A percentile compares a stretch with the other conserved stretches of the same genome.
Conservation (phyloP, 805 yeast species). For the Hanseniaspora jakobsenii region DNA sequence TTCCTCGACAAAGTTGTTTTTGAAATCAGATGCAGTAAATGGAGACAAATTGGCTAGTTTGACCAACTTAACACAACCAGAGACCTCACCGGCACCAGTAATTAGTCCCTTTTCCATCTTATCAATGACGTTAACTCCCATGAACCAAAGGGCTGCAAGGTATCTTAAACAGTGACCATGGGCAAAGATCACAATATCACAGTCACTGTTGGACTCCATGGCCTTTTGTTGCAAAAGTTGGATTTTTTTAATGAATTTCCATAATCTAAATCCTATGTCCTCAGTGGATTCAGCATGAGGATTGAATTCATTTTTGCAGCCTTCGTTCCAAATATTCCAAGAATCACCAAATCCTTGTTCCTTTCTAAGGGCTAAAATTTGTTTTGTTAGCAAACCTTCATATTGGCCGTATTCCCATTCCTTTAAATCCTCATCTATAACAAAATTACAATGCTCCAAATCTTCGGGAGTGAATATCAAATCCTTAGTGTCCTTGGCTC, state of each 20-base stretch:
- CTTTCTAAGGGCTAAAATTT: conserved; percentile 51
- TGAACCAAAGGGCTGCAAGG: conserved; percentile 80
- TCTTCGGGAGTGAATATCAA: conserved; percentile 38
- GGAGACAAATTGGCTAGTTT: not conserved
- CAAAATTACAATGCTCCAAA: conserved; percentile 33
- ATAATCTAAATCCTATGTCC: conserved; percentile 61
- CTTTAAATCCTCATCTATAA: conserved; percentile 56
- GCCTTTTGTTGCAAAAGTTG: conserved; percentile 47
- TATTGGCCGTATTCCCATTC: conserved; percentile 98
- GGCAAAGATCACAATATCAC: conserved; percentile 74
- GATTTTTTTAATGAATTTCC: conserved; percentile 53
- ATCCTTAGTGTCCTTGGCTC: conserved; percentile 68
- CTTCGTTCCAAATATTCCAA: conserved; percentile 86
- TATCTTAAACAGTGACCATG: conserved; percentile 91
- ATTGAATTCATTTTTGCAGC: conserved; percentile 53
- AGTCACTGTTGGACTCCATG: conserved; percentile 37
- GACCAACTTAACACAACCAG: conserved; percentile 11
- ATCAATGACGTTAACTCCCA: conserved; percentile 16
- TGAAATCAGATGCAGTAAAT: not conserved
- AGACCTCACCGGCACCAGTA: not conserved
- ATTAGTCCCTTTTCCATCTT: conserved; percentile 8
- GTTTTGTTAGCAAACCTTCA: conserved; percentile 65
- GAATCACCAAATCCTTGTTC: conserved; percentile 17
- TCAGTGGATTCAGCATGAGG: conserved; percentile 56
- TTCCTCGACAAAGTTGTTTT: conserved; percentile 21